Evolutionary conservation across 108 stramenopile species (phyloP).

Genomic region (Aurantiochytrium sp.): DNA sequence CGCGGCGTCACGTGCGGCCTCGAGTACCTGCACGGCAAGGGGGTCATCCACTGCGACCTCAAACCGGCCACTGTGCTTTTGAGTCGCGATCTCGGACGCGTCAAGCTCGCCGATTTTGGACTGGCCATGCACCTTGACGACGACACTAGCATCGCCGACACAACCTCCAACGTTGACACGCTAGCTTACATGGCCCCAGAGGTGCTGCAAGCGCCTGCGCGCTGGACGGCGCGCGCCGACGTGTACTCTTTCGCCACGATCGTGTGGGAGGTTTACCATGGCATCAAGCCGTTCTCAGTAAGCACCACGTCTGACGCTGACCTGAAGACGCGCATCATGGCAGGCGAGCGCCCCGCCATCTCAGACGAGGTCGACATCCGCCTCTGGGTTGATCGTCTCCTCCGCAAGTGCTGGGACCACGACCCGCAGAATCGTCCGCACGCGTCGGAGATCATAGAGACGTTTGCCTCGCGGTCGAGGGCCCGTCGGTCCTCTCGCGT

Average conservation of each 20-base stretch:
- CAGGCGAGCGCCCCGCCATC: neutral
- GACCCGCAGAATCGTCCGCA: neutral
- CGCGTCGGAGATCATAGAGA: neutral
- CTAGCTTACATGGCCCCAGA: neutral
- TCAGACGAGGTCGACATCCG: neutral
- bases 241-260: neutral
- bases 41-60: neutral
- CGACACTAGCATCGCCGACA: neutral
- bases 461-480: neutral
- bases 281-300: neutral
- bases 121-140: neutral
- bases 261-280: neutral
- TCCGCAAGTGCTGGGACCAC: neutral
- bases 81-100: neutral
- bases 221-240: neutral
- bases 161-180: neutral
- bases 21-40: neutral
- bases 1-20: neutral
- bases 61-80: neutral
- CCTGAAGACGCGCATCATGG: neutral
- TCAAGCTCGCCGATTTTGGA: slow-evolving; percentile 18
- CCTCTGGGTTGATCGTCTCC: neutral
- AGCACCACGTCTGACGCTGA: neutral
- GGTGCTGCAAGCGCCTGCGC: neutral
- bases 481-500: neutral